Percentiles rank a stretch among this genome's conserved stretches.
Conservation (phyloP, 352 stramenopile genomes). For the Phytophthora syringae region DNA sequence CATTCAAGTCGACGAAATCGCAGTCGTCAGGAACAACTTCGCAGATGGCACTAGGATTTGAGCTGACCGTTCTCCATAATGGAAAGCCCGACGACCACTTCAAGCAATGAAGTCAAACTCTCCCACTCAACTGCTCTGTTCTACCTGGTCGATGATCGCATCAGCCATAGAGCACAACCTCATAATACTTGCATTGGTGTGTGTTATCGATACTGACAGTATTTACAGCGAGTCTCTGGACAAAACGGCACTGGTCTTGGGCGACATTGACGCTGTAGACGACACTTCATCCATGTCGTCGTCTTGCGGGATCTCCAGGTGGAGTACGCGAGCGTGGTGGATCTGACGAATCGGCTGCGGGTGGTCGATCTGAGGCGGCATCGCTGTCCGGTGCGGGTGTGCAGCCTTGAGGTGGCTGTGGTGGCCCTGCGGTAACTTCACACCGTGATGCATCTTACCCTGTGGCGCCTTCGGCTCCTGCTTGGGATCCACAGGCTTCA, state of each 20-base stretch:
- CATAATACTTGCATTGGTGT: slow-evolving; percentile 33
- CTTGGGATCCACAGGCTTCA: slow-evolving; percentile 32
- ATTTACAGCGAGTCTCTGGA: slow-evolving; percentile 20
- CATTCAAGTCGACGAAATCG: too few species aligned
- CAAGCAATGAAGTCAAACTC: slow-evolving; percentile 16
- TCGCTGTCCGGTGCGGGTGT: slow-evolving; percentile 27
- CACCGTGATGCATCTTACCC: slow-evolving; percentile 27
- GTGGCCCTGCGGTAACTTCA: slow-evolving; percentile 1
- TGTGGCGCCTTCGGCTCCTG: slow-evolving; percentile 28
- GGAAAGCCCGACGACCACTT: slow-evolving; percentile 22
- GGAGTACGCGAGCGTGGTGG: slow-evolving; percentile 33
- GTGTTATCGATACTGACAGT: slow-evolving; percentile 35
- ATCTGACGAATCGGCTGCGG: slow-evolving; percentile 36
- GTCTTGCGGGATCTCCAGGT: slow-evolving; percentile 36
- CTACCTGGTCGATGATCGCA: slow-evolving; percentile 7
- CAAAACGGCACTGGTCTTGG: slow-evolving; percentile 39
- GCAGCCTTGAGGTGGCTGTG: slow-evolving; percentile 23
- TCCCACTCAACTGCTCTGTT: slow-evolving; percentile 11
- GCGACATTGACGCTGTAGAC: slow-evolving; percentile 32
- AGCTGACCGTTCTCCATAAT: slow-evolving; percentile 5
- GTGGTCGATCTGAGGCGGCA: slow-evolving; percentile 38
- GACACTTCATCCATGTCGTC: slow-evolving; percentile 38
- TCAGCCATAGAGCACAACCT: slow-evolving; percentile 26
- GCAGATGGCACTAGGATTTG: slow-evolving; percentile 22
- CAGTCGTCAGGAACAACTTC: too few species aligned